Conservation (phyloP, 2,329 filamentous ascomycete genomes). For the Pestalotiopsis fici region DNA sequence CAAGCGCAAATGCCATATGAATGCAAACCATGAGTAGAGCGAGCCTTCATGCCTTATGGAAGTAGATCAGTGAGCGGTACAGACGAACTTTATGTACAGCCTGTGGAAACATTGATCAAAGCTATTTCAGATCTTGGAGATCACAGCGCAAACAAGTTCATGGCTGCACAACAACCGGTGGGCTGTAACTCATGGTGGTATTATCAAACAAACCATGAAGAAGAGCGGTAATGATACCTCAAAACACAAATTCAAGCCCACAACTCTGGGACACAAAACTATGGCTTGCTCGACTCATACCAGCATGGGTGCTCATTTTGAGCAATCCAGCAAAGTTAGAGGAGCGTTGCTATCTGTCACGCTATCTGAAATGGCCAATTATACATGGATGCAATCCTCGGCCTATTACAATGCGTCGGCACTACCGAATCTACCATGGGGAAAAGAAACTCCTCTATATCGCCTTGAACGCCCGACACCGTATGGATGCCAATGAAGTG, state of each 20-base stretch:
- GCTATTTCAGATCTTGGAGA: too few species aligned
- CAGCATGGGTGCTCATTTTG: background rate
- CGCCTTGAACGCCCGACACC: conserved; percentile 5
- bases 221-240: background rate
- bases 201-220: background rate
- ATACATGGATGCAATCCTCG: background rate
- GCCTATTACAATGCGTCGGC: background rate
- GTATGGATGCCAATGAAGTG: conserved; percentile 1
- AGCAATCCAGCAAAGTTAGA: background rate
- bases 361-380: background rate
- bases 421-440: background rate
- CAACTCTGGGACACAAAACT: background rate
- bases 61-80: too few species aligned
- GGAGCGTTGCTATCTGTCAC: background rate
- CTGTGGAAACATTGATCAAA: too few species aligned
- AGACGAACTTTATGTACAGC: too few species aligned
- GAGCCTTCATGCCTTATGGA: too few species aligned
- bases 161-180: too few species aligned
- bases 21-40: too few species aligned
- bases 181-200: too few species aligned
- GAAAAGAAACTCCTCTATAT: background rate
- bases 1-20: too few species aligned
- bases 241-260: background rate
- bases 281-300: background rate
- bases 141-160: too few species aligned